phyloP scores from a whole-genome alignment of 31 red algal species.

The Asparagopsis taxiformis region DNA sequence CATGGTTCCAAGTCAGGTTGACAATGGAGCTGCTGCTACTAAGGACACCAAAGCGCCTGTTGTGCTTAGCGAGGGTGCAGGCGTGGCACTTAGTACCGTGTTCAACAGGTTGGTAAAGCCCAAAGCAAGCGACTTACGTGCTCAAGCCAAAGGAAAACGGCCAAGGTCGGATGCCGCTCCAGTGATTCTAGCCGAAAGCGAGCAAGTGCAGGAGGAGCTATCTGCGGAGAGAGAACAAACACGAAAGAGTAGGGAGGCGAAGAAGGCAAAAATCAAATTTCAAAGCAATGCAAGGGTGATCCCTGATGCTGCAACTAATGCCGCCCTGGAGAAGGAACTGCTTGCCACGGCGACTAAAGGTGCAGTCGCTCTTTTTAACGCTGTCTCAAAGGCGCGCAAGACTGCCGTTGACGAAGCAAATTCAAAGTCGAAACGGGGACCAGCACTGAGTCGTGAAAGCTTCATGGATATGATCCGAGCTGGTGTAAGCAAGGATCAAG shows the following conservation, averaged over 20 bases:
- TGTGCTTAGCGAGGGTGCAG: constrained; percentile 58
- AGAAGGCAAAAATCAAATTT: constrained; percentile 33
- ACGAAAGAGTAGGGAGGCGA: constrained; percentile 20
- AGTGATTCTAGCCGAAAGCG: constrained; percentile 39
- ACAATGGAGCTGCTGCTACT: neutral
- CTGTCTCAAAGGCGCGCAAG: constrained; percentile 68
- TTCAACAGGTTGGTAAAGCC: constrained; percentile 34
- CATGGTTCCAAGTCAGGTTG: too few relatives aligned
- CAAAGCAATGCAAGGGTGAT: constrained; percentile 58
- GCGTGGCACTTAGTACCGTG: constrained; percentile 37
- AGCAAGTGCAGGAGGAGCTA: constrained; percentile 42
- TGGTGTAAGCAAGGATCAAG: constrained; percentile 23
- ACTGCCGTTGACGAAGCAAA: constrained; percentile 1
- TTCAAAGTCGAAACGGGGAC: constrained; percentile 18
- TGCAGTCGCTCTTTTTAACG: constrained; percentile 72
- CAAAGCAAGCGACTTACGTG: neutral
- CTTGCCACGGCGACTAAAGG: constrained; percentile 61
- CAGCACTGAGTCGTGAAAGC: constrained; percentile 54
- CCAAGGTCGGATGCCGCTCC: constrained; percentile 12
- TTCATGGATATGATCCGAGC: constrained; percentile 66
- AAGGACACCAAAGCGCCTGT: neutral
- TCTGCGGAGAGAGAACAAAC: constrained; percentile 25
- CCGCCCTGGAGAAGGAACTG: constrained; percentile 44
- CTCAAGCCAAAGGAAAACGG: constrained; percentile 1
- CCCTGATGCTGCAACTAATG: constrained; percentile 72